phyloP scores from a whole-genome alignment of 257 asterid genomes.

The Linaria vulgaris region DNA sequence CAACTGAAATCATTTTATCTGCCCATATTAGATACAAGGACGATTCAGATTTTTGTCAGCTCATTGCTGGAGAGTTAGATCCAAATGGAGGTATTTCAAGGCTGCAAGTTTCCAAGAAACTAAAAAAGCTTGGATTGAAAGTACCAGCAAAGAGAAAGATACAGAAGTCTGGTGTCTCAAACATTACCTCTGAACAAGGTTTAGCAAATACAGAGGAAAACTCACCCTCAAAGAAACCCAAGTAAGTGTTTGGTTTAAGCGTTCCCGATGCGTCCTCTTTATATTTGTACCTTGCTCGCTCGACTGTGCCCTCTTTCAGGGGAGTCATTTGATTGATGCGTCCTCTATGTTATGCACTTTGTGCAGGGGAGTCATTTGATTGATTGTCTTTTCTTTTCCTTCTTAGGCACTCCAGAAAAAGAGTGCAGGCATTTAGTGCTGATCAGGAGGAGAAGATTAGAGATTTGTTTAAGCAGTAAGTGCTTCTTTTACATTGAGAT shows the following conservation, averaged over 20 bases:
- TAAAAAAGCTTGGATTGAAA: conserved; percentile 57
- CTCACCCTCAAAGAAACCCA: conserved; percentile 46
- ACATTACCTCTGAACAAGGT: conserved; percentile 29
- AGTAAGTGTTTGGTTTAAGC: conserved; percentile 51
- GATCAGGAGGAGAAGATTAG: conserved; percentile 79
- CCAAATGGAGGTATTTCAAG: conserved; percentile 52
- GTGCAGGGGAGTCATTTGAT: conserved; percentile 13
- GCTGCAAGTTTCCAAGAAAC: conserved; percentile 47
- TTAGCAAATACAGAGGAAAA: conserved; percentile 32
- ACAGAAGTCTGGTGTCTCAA: conserved; percentile 33
- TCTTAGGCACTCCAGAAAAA: conserved; percentile 72
- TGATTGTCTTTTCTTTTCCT: conserved; percentile 21
- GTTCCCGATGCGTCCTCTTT: conserved; percentile 17
- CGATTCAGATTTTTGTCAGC: conserved; percentile 50
- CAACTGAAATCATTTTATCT: conserved; percentile 17
- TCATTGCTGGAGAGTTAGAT: conserved; percentile 65
- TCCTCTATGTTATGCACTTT: conserved; percentile 5
- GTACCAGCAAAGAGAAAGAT: conserved; percentile 48
- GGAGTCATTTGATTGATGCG: conserved; percentile 1
- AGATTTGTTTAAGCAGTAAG: conserved; percentile 86
- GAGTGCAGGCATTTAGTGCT: conserved; percentile 66
- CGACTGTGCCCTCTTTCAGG: conserved; percentile 20
- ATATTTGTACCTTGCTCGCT: not conserved
- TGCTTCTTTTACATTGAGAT: conserved; percentile 26
- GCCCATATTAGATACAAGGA: conserved; percentile 55